A percentile compares a stretch with the other conserved stretches of the same genome.
These are phyloP conservation scores for Ceratocystis harringtonii DNA, from an alignment of 2,329 filamentous ascomycete species.

Conservation along the genomic window DNA sequence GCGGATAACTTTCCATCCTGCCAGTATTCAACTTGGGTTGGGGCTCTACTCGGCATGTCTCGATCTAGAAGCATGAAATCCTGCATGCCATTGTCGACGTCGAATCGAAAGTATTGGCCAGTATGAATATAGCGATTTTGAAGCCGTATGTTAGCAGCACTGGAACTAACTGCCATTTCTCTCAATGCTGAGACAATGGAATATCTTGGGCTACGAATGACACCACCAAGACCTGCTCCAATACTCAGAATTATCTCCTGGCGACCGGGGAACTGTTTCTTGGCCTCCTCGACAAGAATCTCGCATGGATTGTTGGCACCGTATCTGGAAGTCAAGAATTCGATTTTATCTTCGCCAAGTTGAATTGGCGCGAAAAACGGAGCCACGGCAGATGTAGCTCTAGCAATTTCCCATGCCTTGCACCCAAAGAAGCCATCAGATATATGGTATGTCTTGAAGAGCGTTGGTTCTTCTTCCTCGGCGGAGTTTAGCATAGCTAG, in stretches of 20 bases:
- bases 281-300: slow-evolving; percentile 22
- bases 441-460: slow-evolving; percentile 23
- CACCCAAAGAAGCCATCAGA: slow-evolving; percentile 19
- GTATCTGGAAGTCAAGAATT: slow-evolving; percentile 23
- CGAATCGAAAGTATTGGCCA: slow-evolving; percentile 21
- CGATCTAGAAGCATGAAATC: slow-evolving; percentile 21
- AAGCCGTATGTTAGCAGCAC: background rate
- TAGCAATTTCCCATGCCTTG: slow-evolving; percentile 23
- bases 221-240: slow-evolving; percentile 21
- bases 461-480: slow-evolving; percentile 18
- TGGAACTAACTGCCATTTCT: background rate
- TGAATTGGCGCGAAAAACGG: slow-evolving; percentile 23
- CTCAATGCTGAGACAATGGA: background rate
- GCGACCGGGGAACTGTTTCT: slow-evolving; percentile 19
- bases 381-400: slow-evolving; percentile 22
- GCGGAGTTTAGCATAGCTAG: background rate
- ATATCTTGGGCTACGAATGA: slow-evolving; percentile 17
- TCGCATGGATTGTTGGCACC: slow-evolving; percentile 24
- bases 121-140: slow-evolving; percentile 18
- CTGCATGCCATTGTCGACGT: slow-evolving; percentile 22
- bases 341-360: slow-evolving; percentile 20
- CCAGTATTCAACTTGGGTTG: slow-evolving; percentile 20
- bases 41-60: slow-evolving; percentile 20
- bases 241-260: slow-evolving; percentile 20
- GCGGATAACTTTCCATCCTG: slow-evolving; percentile 8